Evolutionary conservation across 2,329 filamentous ascomycete genomes (phyloP).

Genomic region (Pseudocercospora cruenta): DNA sequence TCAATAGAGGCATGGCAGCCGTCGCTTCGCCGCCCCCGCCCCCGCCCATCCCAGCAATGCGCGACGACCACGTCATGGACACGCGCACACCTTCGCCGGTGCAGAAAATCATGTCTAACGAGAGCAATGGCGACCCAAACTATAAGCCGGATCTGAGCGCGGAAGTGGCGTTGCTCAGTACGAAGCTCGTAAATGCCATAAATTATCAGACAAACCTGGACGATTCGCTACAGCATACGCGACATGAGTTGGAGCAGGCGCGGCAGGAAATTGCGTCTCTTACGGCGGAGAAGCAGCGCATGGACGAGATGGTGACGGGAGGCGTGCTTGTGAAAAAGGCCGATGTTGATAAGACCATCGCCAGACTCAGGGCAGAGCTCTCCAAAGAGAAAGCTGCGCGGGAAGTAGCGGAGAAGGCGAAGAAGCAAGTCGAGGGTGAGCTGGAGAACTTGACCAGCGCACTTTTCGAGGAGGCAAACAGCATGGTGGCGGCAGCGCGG

Average conservation of each 20-base stretch:
- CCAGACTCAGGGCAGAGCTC: constrained; percentile 46
- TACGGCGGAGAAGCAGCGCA: constrained; percentile 70
- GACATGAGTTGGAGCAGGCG: constrained; percentile 79
- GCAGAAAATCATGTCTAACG: constrained; percentile 18
- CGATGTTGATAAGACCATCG: constrained; percentile 64
- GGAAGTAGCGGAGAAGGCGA: constrained; percentile 61
- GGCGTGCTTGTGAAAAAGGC: constrained; percentile 77
- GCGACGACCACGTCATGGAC: constrained; percentile 41
- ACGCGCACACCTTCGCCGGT: constrained; percentile 48
- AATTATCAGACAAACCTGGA: constrained; percentile 93
- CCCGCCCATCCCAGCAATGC: constrained; percentile 19
- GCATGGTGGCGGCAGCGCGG: constrained; percentile 91
- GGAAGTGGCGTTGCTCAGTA: constrained; percentile 88
- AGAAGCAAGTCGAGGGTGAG: constrained; percentile 88
- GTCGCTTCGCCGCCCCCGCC: constrained; percentile 22
- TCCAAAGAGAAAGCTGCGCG: constrained; percentile 46
- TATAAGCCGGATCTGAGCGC: constrained; percentile 64
- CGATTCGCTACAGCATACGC: constrained; percentile 79
- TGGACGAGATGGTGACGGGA: constrained; percentile 69
- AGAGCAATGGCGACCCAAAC: constrained; percentile 33
- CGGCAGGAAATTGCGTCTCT: constrained; percentile 68
- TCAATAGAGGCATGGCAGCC: constrained; percentile 30
- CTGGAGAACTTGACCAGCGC: constrained; percentile 87
- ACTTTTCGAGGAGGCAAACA: constrained; percentile 97
- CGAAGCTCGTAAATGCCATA: constrained; percentile 95